These are phyloP conservation scores for Debaryomyces singareniensis DNA, from an alignment of 1,139 yeast genomes.

Conservation along the genomic window DNA sequence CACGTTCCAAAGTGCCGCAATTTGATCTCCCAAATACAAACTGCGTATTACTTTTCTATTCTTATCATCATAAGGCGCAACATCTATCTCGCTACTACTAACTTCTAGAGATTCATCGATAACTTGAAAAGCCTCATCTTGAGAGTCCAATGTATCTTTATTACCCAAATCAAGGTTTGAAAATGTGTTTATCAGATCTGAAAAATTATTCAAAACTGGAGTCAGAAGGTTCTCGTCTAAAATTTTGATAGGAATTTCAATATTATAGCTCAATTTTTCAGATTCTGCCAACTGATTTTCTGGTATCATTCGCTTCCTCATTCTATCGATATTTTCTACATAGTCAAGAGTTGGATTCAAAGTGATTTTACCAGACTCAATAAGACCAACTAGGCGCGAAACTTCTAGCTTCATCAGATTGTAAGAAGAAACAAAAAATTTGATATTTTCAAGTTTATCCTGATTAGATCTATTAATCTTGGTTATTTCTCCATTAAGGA, in stretches of 20 bases:
- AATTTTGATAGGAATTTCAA: slow-evolving; percentile 32
- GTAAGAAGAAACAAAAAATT: slow-evolving; percentile 44
- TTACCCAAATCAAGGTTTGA: slow-evolving; percentile 12
- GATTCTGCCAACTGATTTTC: slow-evolving; percentile 44
- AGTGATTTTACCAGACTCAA: slow-evolving; percentile 10
- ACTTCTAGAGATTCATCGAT: slow-evolving; percentile 33
- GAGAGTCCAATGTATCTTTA: slow-evolving; percentile 8
- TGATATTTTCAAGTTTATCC: slow-evolving; percentile 56
- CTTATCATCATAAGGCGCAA: slow-evolving; percentile 50
- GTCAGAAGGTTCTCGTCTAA: slow-evolving; percentile 9
- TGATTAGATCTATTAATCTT: slow-evolving; percentile 49
- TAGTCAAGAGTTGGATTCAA: slow-evolving; percentile 48
- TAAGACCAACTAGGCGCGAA: slow-evolving; percentile 25
- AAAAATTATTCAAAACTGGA: too few species aligned
- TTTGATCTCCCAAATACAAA: slow-evolving; percentile 64
- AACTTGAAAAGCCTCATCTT: slow-evolving; percentile 35
- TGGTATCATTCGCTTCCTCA: slow-evolving; percentile 51
- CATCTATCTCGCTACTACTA: slow-evolving; percentile 8
- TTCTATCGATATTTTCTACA: slow-evolving; percentile 63
- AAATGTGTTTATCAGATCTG: slow-evolving; percentile 4
- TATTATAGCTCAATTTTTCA: slow-evolving; percentile 35
- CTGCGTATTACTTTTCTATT: slow-evolving; percentile 68
- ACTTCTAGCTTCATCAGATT: slow-evolving; percentile 39
- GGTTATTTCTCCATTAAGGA: slow-evolving; percentile 42
- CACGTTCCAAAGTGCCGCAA: slow-evolving; percentile 66